Base-by-base conservation (phyloP, 2,329 filamentous ascomycete species). In the Ambrosiella cleistominuta region DNA sequence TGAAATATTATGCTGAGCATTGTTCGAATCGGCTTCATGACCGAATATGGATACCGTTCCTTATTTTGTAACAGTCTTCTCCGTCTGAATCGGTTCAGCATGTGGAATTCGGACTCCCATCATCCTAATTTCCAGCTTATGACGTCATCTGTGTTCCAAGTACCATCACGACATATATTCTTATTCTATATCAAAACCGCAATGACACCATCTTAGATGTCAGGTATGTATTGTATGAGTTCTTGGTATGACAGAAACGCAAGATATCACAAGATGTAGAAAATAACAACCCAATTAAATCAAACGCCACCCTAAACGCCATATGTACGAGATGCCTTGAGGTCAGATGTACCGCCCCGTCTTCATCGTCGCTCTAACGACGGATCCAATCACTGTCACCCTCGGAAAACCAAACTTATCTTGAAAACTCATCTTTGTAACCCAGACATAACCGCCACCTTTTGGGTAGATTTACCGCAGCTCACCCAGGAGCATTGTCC, bases 401-500 rank as follows among this genome's bases (percentile, higher is more conserved):
- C n/a, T 8, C 44, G 3, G 7, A 47, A 47, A 17, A 15, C 1
- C 7, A 47, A 47, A n/a, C 44, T 8, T 2, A 1, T 47, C 44
- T 17, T 17, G 3, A 15, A 51, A 15, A 12, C 13, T 11, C 47
- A 19, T 36, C 3, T 35, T 35, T 51, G 8, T 19, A 15, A n/a
- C 5, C 27, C 47, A 7, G 9, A 42, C 39, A 42, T 42, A 27
- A 27, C 27, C 27, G 27, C 27, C 27, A 42, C 7, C n/a, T 42
- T 42, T 42, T n/a, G 11, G 11, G 11, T 51, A 13, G 3, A 11
- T 17, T 61, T 53, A 59, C 39, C 57, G 57, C 13, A 95, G 73
- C 71, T 95, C 89, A 60, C 89, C 89, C 5, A 95, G 75, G 63
- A 95, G 76, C 67, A 95, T 77, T 49, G 80, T 91, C 54, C 87